Percentiles rank a stretch among this genome's conserved stretches.
Conservation (phyloP, 495 filamentous ascomycete species). For the Penicillium longicatenatum region DNA sequence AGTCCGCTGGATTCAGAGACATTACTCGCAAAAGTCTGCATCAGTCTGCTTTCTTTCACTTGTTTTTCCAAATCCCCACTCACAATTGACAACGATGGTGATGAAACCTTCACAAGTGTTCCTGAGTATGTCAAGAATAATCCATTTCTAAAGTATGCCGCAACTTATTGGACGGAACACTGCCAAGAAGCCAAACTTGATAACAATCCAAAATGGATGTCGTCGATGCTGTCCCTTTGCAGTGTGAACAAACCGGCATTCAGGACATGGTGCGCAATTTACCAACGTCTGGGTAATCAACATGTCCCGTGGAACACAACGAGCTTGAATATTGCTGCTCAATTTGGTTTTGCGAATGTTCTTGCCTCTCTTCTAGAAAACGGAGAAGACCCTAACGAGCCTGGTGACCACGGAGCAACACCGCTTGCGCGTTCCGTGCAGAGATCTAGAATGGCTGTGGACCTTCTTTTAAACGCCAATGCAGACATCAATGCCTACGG, state of each 20-base stretch:
- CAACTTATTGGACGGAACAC: slow-evolving; percentile 7
- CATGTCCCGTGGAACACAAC: slow-evolving; percentile 5
- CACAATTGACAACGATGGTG: neutral
- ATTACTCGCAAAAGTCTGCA: slow-evolving; percentile 10
- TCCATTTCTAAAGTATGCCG: slow-evolving; percentile 6
- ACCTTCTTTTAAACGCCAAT: slow-evolving; percentile 9
- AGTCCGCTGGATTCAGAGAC: slow-evolving; percentile 9
- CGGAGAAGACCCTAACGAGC: slow-evolving; percentile 10
- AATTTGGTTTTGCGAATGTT: slow-evolving; percentile 6
- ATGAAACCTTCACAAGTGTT: neutral
- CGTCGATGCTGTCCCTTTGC: slow-evolving; percentile 9
- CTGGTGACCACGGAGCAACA: slow-evolving; percentile 9
- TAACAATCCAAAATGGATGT: slow-evolving; percentile 2
- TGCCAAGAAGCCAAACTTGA: neutral
- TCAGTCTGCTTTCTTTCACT: slow-evolving; percentile 14
- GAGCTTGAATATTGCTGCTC: slow-evolving; percentile 8
- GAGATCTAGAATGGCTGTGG: slow-evolving; percentile 7
- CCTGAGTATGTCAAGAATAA: slow-evolving; percentile 4
- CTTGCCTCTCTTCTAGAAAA: slow-evolving; percentile 9
- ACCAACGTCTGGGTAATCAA: neutral
- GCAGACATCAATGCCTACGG: slow-evolving; percentile 9
- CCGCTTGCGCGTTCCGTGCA: slow-evolving; percentile 8
- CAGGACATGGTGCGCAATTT: slow-evolving; percentile 13
- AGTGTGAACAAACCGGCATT: slow-evolving; percentile 1
- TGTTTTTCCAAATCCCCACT: slow-evolving; percentile 6